These are phyloP conservation scores for Cyclotella baltica DNA, from an alignment of 108 stramenopile species.

Conservation along the genomic window DNA sequence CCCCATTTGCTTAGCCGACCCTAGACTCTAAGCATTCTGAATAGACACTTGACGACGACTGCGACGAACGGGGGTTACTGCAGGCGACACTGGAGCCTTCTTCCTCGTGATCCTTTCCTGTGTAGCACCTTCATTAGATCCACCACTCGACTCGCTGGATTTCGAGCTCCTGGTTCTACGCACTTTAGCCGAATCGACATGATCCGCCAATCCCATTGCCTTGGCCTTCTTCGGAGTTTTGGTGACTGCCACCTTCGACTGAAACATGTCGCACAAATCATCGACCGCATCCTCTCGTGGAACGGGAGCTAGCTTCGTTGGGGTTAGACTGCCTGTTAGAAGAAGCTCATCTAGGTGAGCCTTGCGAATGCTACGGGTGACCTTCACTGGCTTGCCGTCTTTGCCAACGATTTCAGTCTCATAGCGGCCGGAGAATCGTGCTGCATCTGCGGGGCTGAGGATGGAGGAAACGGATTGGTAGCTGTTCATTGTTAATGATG, in stretches of 20 bases:
- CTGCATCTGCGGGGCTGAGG: slow-evolving; percentile 28
- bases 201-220: too few relatives aligned
- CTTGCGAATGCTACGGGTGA: slow-evolving; percentile 7
- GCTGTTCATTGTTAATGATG: background rate
- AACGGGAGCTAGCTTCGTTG: slow-evolving; percentile 11
- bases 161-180: background rate
- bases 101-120: background rate
- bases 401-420: slow-evolving; percentile 23
- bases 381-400: slow-evolving; percentile 11
- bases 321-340: slow-evolving; percentile 4
- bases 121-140: background rate
- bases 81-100: background rate
- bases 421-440: slow-evolving; percentile 28
- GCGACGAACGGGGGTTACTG: background rate
- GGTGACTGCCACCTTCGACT: slow-evolving; percentile 15
- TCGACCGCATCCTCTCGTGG: slow-evolving; percentile 9
- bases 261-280: slow-evolving; percentile 14
- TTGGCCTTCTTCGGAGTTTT: background rate
- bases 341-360: background rate
- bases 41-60: too few relatives aligned
- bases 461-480: slow-evolving; percentile 13
- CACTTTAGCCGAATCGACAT: background rate
- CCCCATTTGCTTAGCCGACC: too few relatives aligned
- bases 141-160: background rate
- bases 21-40: too few relatives aligned